phyloP scores from a whole-genome alignment of 768 basidiomycete species.

The Leccinum disarticulatum region DNA sequence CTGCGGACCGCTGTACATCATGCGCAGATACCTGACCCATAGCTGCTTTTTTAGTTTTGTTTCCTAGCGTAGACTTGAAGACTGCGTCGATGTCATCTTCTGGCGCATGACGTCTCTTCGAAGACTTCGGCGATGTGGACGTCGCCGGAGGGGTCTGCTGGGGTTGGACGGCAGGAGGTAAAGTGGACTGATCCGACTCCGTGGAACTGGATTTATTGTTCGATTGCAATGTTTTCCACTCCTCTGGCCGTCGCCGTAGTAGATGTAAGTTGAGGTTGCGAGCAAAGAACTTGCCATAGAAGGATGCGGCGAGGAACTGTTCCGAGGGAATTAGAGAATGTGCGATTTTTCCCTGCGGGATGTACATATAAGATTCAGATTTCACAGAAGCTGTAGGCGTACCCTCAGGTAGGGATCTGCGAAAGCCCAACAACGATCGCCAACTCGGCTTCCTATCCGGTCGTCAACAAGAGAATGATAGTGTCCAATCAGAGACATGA shows the following conservation, averaged over 20 bases:
- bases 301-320: slow-evolving; percentile 68
- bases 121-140: slow-evolving; percentile 30
- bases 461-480: slow-evolving; percentile 85
- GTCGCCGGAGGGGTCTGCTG: neutral
- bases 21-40: slow-evolving; percentile 28
- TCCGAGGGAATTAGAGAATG: slow-evolving; percentile 74
- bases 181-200: slow-evolving; percentile 20
- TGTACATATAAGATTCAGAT: slow-evolving; percentile 5
- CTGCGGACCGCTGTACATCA: slow-evolving; percentile 20
- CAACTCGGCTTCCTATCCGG: slow-evolving; percentile 86
- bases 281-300: slow-evolving; percentile 86
- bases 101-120: slow-evolving; percentile 45
- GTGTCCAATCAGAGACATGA: slow-evolving; percentile 73
- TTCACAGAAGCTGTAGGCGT: slow-evolving; percentile 3
- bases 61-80: slow-evolving; percentile 59
- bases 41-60: slow-evolving; percentile 57
- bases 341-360: slow-evolving; percentile 83
- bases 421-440: slow-evolving; percentile 86
- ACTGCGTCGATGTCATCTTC: slow-evolving; percentile 77
- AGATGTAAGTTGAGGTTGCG: slow-evolving; percentile 76
- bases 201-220: slow-evolving; percentile 28
- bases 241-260: slow-evolving; percentile 73
- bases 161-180: slow-evolving; percentile 3
- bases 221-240: slow-evolving; percentile 79
- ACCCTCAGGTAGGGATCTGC: slow-evolving; percentile 95